Percentiles rank a stretch among this genome's conserved stretches.
Conservation (phyloP, 352 stramenopile genomes). For the Phytopythium cucurbitacearum region DNA sequence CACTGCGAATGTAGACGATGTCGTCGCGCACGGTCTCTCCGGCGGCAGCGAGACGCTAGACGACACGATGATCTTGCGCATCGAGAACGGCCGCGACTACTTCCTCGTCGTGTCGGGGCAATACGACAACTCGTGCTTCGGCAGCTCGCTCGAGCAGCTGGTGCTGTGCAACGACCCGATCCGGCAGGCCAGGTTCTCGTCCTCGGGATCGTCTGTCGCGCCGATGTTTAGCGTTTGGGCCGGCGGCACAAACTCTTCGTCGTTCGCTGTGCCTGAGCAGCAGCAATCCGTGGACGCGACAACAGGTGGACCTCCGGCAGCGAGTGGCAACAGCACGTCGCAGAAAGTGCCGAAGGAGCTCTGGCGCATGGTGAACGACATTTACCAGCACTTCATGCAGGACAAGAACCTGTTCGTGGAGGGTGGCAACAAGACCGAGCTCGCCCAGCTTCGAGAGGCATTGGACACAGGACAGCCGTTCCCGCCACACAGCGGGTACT, state of each 20-base stretch:
- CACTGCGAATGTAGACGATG: slow-evolving; percentile 87
- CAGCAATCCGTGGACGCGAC: slow-evolving; percentile 14
- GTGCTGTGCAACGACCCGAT: slow-evolving; percentile 89
- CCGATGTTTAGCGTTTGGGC: slow-evolving; percentile 45
- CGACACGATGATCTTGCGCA: slow-evolving; percentile 95
- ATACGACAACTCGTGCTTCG: slow-evolving; percentile 94
- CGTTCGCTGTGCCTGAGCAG: slow-evolving; percentile 1
- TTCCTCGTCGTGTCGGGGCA: slow-evolving; percentile 92
- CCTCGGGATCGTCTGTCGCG: slow-evolving; percentile 8
- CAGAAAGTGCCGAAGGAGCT: slow-evolving; percentile 96
- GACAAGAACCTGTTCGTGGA: slow-evolving; percentile 85
- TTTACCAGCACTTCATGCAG: slow-evolving; percentile 81
- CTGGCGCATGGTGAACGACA: slow-evolving; percentile 96
- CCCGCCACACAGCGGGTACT: slow-evolving; percentile 76
- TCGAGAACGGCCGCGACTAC: slow-evolving; percentile 96
- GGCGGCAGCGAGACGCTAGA: slow-evolving; percentile 90
- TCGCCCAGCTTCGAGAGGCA: slow-evolving; percentile 80
- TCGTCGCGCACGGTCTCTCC: slow-evolving; percentile 88
- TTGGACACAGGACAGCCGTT: slow-evolving; percentile 92
- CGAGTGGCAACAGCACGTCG: slow-evolving; percentile 15
- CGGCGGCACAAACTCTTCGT: slow-evolving; percentile 5
- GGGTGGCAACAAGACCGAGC: slow-evolving; percentile 55
- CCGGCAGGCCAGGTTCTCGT: slow-evolving; percentile 37
- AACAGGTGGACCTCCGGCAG: not conserved
- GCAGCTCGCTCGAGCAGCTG: slow-evolving; percentile 93